Percentiles rank a stretch among this genome's conserved stretches.
These are phyloP conservation scores for Penicillium coprophilum DNA, from an alignment of 495 filamentous ascomycete genomes.

Conservation along the genomic window DNA sequence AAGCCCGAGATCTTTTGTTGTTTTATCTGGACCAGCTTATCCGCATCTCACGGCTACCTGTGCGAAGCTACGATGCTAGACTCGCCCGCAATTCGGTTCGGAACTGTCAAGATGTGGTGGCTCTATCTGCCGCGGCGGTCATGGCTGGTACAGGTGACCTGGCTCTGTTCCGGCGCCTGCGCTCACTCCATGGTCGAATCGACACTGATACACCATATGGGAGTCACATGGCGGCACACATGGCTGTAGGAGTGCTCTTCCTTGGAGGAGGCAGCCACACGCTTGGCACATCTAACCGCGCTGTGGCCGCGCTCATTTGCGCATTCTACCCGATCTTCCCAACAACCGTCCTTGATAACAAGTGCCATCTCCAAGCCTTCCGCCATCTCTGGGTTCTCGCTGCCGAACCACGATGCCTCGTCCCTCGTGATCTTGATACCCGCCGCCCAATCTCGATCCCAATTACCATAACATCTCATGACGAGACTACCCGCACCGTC, in stretches of 20 bases:
- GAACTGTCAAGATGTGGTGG: slow-evolving; percentile 85
- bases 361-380: slow-evolving; percentile 93
- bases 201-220: slow-evolving; percentile 85
- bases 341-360: slow-evolving; percentile 83
- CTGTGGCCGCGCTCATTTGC: slow-evolving; percentile 80
- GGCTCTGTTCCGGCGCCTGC: slow-evolving; percentile 80
- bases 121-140: slow-evolving; percentile 77
- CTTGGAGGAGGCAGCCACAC: slow-evolving; percentile 89
- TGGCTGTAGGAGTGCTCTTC: slow-evolving; percentile 89
- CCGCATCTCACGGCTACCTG: slow-evolving; percentile 66
- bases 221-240: slow-evolving; percentile 87
- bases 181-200: slow-evolving; percentile 83
- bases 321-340: slow-evolving; percentile 96
- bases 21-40: slow-evolving; percentile 87
- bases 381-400: slow-evolving; percentile 97
- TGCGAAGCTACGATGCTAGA: slow-evolving; percentile 73
- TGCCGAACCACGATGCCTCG: slow-evolving; percentile 81
- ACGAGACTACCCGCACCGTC: slow-evolving; percentile 43
- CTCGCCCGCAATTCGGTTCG: slow-evolving; percentile 76
- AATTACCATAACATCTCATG: slow-evolving; percentile 55
- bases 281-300: slow-evolving; percentile 83
- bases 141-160: slow-evolving; percentile 97
- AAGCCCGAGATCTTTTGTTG: slow-evolving; percentile 76
- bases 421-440: slow-evolving; percentile 81
- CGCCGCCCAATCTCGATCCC: slow-evolving; percentile 73